These are phyloP conservation scores for Fraxinus floribunda DNA, from an alignment of 305 asterid genomes.

Conservation along the genomic window DNA sequence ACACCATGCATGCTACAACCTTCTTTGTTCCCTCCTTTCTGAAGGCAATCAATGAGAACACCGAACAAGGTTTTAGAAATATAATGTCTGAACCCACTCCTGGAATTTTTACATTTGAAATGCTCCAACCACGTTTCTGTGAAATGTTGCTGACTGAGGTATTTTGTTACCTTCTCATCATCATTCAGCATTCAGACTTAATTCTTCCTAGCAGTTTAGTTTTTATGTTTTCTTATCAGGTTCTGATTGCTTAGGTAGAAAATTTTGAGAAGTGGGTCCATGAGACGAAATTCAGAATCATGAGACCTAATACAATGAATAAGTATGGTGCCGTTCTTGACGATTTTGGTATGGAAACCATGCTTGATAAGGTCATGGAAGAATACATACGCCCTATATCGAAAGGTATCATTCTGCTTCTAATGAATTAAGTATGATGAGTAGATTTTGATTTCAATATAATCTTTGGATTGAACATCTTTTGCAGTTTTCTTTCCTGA, in stretches of 20 bases:
- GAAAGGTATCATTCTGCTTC: slow-evolving; percentile 45
- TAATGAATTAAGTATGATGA: slow-evolving; percentile 8
- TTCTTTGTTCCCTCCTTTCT: slow-evolving; percentile 77
- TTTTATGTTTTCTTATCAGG: slow-evolving; percentile 44
- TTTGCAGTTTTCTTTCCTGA: slow-evolving; percentile 82
- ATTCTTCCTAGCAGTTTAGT: slow-evolving; percentile 34
- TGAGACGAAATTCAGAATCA: slow-evolving; percentile 94
- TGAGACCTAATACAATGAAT: slow-evolving; percentile 97
- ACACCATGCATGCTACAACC: slow-evolving; percentile 57
- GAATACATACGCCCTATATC: slow-evolving; percentile 86
- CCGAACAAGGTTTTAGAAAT: slow-evolving; percentile 70
- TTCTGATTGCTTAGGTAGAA: slow-evolving; percentile 68
- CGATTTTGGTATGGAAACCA: slow-evolving; percentile 93
- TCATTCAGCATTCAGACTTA: slow-evolving; percentile 26
- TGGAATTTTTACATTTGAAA: slow-evolving; percentile 78
- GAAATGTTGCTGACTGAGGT: slow-evolving; percentile 92
- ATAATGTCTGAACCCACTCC: slow-evolving; percentile 86
- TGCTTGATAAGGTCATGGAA: slow-evolving; percentile 87
- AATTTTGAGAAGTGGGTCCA: slow-evolving; percentile 97
- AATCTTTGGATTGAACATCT: slow-evolving; percentile 10
- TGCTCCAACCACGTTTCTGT: slow-evolving; percentile 91
- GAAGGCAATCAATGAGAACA: slow-evolving; percentile 66
- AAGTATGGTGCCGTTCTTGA: slow-evolving; percentile 96
- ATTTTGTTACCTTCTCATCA: slow-evolving; percentile 27
- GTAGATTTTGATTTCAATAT: slow-evolving; percentile 17